A percentile compares a stretch with the other conserved stretches of the same genome.
phyloP scores from a whole-genome alignment of 208 protist genomes.

The Wallacemonas sp. region DNA sequence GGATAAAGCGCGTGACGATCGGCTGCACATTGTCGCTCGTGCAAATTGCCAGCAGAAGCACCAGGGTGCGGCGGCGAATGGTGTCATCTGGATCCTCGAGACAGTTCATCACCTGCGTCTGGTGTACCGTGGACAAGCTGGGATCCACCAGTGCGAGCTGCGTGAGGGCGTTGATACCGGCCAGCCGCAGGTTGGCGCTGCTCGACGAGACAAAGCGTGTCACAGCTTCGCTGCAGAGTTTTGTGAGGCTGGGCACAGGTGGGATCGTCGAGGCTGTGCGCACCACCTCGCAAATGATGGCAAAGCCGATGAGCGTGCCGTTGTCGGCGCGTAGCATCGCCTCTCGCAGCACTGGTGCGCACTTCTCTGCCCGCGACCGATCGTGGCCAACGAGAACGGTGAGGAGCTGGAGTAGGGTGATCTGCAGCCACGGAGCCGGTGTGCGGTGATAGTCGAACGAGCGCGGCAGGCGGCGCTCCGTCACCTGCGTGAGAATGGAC shows the following conservation, averaged over 20 bases:
- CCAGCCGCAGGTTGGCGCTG: conserved; percentile 94
- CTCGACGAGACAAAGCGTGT: conserved; percentile 70
- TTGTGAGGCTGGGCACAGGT: conserved; percentile 80
- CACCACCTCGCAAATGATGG: conserved; percentile 87
- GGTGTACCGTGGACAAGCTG: conserved; percentile 85
- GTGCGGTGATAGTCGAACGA: conserved; percentile 96
- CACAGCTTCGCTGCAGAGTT: conserved; percentile 68
- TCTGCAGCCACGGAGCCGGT: conserved; percentile 97
- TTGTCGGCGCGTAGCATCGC: conserved; percentile 89
- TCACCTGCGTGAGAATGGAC: conserved; percentile 93
- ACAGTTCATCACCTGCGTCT: conserved; percentile 93
- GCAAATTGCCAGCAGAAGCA: conserved; percentile 95
- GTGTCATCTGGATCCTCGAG: conserved; percentile 94
- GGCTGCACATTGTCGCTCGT: conserved; percentile 91
- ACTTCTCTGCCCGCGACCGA: conserved; percentile 26
- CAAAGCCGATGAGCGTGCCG: conserved; percentile 88
- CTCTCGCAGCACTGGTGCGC: conserved; percentile 81
- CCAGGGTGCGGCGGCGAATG: conserved; percentile 92
- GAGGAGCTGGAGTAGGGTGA: conserved; percentile 89
- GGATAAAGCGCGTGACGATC: conserved; percentile 88
- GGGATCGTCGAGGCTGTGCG: conserved; percentile 88
- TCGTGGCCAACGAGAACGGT: conserved; percentile 70
- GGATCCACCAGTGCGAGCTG: conserved; percentile 90
- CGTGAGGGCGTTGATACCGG: conserved; percentile 94
- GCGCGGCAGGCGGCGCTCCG: conserved; percentile 86